Evolutionary conservation across 768 basidiomycete genomes (phyloP).

Genomic region (Coprinopsis cinerea): DNA sequence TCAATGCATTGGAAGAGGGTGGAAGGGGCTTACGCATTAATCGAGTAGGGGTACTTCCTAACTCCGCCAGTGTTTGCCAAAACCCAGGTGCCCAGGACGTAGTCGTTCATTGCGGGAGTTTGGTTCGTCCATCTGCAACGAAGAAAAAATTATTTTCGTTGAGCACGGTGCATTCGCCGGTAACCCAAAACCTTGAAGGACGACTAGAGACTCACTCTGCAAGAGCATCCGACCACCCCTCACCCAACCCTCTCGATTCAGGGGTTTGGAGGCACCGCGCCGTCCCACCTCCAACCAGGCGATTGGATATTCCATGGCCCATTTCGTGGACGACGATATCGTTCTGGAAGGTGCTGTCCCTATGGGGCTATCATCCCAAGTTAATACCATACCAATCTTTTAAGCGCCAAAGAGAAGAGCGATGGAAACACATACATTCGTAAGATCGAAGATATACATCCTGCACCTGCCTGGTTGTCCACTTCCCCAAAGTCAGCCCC

Average conservation of each 20-base stretch:
- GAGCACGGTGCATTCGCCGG: neutral
- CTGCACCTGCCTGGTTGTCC: conserved; percentile 31
- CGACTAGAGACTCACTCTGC: neutral
- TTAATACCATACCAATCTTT: neutral
- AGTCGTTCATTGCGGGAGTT: conserved; percentile 33
- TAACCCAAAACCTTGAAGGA: neutral
- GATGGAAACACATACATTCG: conserved; percentile 12
- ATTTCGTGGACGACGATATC: conserved; percentile 47
- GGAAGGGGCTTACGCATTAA: conserved; percentile 12
- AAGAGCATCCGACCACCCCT: conserved; percentile 26
- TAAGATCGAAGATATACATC: conserved; percentile 23
- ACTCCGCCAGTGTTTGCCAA: conserved; percentile 45
- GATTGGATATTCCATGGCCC: conserved; percentile 39
- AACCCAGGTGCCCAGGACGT: conserved; percentile 47
- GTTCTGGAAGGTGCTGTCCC: conserved; percentile 45
- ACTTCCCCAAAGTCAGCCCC: conserved; percentile 11
- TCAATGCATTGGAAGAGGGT: too few species aligned
- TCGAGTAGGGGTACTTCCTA: conserved; percentile 52
- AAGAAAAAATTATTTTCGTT: too few species aligned
- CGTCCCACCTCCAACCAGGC: conserved; percentile 47
- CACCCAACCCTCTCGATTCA: conserved; percentile 64
- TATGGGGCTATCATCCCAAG: conserved; percentile 13
- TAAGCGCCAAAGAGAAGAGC: neutral
- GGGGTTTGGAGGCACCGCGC: conserved; percentile 58
- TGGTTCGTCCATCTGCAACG: conserved; percentile 34